These are phyloP conservation scores for Didymella pomorum DNA, from an alignment of 2,329 filamentous ascomycete genomes.

Conservation along the genomic window DNA sequence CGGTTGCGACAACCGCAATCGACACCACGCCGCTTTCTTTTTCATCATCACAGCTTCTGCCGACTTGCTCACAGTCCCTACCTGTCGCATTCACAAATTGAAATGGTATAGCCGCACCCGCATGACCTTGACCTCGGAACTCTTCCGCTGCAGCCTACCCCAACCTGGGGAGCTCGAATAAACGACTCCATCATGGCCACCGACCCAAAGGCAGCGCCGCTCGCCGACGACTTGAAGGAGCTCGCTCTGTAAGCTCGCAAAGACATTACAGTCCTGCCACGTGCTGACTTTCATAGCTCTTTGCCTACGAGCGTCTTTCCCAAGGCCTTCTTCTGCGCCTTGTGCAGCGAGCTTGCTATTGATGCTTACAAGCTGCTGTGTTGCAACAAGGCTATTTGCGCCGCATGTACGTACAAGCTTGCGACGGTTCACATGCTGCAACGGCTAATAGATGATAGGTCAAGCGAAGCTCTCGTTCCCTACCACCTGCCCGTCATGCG, in stretches of 20 bases:
- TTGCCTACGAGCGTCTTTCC: constrained; percentile 85
- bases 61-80: constrained; percentile 8
- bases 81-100: constrained; percentile 13
- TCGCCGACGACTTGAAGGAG: constrained; percentile 45
- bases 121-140: constrained; percentile 20
- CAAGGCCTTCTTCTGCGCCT: constrained; percentile 94
- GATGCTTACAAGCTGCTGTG: constrained; percentile 93
- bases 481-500: constrained; percentile 87
- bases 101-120: constrained; percentile 35
- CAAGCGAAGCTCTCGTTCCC: constrained; percentile 67
- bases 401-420: constrained; percentile 71
- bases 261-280: not conserved
- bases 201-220: constrained; percentile 45
- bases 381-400: constrained; percentile 94
- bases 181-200: constrained; percentile 40
- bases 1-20: constrained; percentile 13
- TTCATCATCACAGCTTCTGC: constrained; percentile 19
- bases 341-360: constrained; percentile 88
- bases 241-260: constrained; percentile 38
- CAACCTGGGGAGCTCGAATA: constrained; percentile 22
- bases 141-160: constrained; percentile 36
- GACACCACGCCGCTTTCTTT: constrained; percentile 25
- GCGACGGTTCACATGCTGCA: not conserved
- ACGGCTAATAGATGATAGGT: constrained; percentile 30
- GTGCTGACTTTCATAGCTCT: constrained; percentile 62